These are phyloP conservation scores for Rhynchospora tenuis DNA, from an alignment of 176 grass and related monocot species.

Conservation along the genomic window DNA sequence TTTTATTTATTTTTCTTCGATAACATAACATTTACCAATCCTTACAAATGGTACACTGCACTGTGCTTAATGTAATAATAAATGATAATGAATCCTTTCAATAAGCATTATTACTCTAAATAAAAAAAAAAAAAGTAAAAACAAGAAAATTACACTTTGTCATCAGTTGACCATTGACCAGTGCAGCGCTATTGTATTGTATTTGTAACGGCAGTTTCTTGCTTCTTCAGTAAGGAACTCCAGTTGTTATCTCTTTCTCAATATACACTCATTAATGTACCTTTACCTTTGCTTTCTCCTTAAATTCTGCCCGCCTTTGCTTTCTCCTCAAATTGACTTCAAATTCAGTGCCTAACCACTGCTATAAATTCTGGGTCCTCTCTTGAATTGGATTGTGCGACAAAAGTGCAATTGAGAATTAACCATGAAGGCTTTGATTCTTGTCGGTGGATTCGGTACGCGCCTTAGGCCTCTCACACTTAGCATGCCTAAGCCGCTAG, in stretches of 20 bases:
- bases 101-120: too few species aligned
- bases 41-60: neutral
- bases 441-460: slow-evolving; percentile 90
- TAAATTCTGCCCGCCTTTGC: neutral
- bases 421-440: slow-evolving; percentile 88
- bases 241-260: slow-evolving; percentile 16
- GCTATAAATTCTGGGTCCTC: neutral
- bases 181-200: neutral
- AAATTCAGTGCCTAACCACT: neutral
- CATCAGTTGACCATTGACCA: neutral
- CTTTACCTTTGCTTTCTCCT: neutral
- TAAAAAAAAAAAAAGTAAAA: neutral
- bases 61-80: neutral
- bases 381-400: neutral
- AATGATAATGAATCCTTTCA: too few species aligned
- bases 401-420: neutral
- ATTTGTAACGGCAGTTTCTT: slow-evolving; percentile 23
- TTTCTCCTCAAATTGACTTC: neutral
- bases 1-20: neutral
- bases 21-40: too few species aligned
- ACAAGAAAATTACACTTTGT: neutral
- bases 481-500: slow-evolving; percentile 87
- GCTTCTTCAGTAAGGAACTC: slow-evolving; percentile 2
- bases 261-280: neutral
- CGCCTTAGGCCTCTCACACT: slow-evolving; percentile 83